A percentile compares a stretch with the other conserved stretches of the same genome.
These are phyloP conservation scores for Albifimbria verrucaria DNA, from an alignment of 2,329 filamentous ascomycete species.

Conservation along the genomic window DNA sequence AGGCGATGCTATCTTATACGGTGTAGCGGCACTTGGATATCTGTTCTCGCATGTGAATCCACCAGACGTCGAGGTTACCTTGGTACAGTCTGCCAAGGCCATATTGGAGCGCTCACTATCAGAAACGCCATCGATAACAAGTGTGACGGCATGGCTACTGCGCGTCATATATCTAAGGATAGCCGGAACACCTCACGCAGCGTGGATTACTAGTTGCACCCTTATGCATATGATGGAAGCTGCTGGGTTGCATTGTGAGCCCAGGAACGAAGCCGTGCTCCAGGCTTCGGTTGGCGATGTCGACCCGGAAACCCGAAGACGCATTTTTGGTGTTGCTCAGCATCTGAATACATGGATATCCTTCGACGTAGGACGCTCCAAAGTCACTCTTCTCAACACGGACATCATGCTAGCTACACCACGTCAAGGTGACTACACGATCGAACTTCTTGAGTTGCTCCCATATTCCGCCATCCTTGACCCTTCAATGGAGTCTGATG, in stretches of 20 bases:
- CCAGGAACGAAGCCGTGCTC: slow-evolving; percentile 21
- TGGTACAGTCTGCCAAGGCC: slow-evolving; percentile 42
- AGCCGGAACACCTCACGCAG: slow-evolving; percentile 48
- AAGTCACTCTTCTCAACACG: slow-evolving; percentile 45
- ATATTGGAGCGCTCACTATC: slow-evolving; percentile 39
- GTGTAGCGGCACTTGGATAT: slow-evolving; percentile 51
- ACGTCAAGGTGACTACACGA: slow-evolving; percentile 37
- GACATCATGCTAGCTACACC: slow-evolving; percentile 36
- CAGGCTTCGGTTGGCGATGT: slow-evolving; percentile 18
- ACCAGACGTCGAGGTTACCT: slow-evolving; percentile 36
- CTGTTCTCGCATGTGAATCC: slow-evolving; percentile 45
- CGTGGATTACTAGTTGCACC: slow-evolving; percentile 56
- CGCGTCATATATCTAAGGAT: slow-evolving; percentile 51
- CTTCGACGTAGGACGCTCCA: slow-evolving; percentile 54
- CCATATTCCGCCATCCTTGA: slow-evolving; percentile 52
- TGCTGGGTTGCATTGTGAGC: slow-evolving; percentile 42
- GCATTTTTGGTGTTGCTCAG: slow-evolving; percentile 48
- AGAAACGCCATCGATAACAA: slow-evolving; percentile 29
- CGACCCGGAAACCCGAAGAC: slow-evolving; percentile 35
- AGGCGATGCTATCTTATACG: slow-evolving; percentile 48
- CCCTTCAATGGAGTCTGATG: slow-evolving; percentile 40
- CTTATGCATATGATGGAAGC: slow-evolving; percentile 58
- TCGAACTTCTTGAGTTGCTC: slow-evolving; percentile 49
- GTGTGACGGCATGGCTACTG: slow-evolving; percentile 50
- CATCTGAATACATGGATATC: slow-evolving; percentile 59